Conservation (phyloP, 257 asterid genomes). For the Solanum ahanhuiri region DNA sequence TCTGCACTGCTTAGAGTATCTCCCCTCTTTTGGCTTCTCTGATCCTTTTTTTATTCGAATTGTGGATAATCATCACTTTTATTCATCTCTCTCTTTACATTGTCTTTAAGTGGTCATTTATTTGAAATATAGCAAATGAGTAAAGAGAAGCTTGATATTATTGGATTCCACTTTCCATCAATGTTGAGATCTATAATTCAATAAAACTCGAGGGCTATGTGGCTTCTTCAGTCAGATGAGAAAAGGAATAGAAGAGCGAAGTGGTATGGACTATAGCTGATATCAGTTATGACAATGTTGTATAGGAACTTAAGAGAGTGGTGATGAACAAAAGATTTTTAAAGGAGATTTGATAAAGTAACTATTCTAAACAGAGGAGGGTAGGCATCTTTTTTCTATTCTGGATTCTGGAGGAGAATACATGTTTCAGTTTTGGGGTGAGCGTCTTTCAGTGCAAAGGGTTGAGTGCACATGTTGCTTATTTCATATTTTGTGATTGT, state of each 20-base stretch:
- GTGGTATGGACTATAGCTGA: not conserved
- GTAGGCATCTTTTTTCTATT: not conserved
- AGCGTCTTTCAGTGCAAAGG: not conserved
- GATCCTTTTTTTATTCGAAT: not conserved
- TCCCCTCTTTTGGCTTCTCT: not conserved
- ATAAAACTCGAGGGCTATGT: not conserved
- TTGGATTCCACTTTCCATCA: not conserved
- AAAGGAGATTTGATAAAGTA: not conserved
- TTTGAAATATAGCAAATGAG: not conserved
- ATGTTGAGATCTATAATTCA: not conserved
- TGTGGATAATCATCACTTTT: not conserved
- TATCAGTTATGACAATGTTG: not conserved
- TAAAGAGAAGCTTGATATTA: not conserved
- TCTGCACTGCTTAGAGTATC: not conserved
- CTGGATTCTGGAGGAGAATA: not conserved
- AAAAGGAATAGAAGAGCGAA: not conserved
- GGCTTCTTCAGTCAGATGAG: not conserved
- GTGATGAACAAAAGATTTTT: not conserved
- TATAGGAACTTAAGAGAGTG: not conserved
- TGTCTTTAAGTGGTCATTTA: not conserved
- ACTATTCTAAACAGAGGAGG: not conserved
- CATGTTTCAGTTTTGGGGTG: not conserved
- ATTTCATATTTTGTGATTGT: not conserved
- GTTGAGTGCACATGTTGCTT: not conserved
- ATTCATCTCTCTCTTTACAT: not conserved